Conservation (phyloP, 306 rosid species). For the Datisca glomerata region DNA sequence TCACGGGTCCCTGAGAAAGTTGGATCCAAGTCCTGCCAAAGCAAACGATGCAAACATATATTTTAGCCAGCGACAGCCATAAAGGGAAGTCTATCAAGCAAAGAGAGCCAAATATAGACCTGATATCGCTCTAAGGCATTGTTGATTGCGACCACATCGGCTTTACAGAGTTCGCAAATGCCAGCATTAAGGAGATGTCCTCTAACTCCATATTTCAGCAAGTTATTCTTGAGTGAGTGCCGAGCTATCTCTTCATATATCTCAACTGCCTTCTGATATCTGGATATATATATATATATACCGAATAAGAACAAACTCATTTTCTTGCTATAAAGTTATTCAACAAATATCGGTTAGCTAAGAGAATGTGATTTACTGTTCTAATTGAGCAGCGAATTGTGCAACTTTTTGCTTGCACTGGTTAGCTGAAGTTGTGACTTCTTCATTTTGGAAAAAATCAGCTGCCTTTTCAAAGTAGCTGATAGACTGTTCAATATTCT, state of each 20-base stretch:
- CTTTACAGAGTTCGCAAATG: constrained; percentile 86
- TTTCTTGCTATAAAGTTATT: no score
- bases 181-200: constrained; percentile 99
- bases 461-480: constrained; percentile 78
- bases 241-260: constrained; percentile 87
- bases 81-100: no score
- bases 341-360: no score
- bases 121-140: constrained; percentile 78
- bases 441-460: constrained; percentile 84
- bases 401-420: constrained; percentile 98
- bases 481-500: constrained; percentile 66
- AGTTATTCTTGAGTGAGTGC: constrained; percentile 68
- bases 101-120: constrained; percentile 32
- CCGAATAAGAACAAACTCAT: no score
- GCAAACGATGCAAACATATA: constrained; percentile 9
- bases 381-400: constrained; percentile 83
- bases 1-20: constrained; percentile 90
- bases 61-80: no score
- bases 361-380: constrained; percentile 48
- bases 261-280: constrained; percentile 70
- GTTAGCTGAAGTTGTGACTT: constrained; percentile 74
- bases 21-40: constrained; percentile 88
- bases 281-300: constrained; percentile 28
- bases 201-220: constrained; percentile 92
- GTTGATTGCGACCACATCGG: constrained; percentile 67